Base-by-base conservation (phyloP, 192 early-diverging fungal species). In the Umbelopsis vinacea region DNA sequence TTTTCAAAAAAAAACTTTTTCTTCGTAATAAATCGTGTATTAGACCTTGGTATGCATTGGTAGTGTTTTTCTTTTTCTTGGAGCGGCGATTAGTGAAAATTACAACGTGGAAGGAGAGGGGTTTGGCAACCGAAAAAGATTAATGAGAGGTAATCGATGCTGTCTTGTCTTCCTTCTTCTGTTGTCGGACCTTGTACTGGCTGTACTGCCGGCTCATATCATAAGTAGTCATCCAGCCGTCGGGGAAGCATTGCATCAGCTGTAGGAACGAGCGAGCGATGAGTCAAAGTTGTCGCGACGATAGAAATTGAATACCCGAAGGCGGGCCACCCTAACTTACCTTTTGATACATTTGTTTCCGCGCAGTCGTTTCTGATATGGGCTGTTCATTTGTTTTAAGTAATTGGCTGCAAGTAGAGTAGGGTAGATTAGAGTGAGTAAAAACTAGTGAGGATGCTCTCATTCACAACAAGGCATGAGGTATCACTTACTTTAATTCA, bases 181-280 rank as follows among this genome's bases (percentile, higher is more conserved):
- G 79, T 10, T 76, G 75, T 38, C 76, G 74, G 12, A 77, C 55
- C 53, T 85, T 85, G 24, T 81, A 72, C 52, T 79, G 79, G 66
- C 86, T 87, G 53, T 85, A 85, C 33, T 85, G 81, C 2, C 82
- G 75, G 3, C 81, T 83, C 29, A 88, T 85, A 35, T 88, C 86
- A 19, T 85, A 84, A 9, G 86, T 81, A 0, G 83, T 83, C 81
- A 85, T 88, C 84, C 84, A 85, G 33, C 76, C 79, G 0, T 57
- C 53, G n/a, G 86, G 86, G 68, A 83, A 88, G 14, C 78, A 70
- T 6, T 48, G 60, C 22, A 85, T 45, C 5, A 88, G 43, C 86
- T 88, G 69, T 21, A 11, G 48, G 54, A 29, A 55, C n/a, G n/a
- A n/a, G n/a, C n/a, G 24, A 11, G 43, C n/a, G 1, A 37, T 60